Base-by-base conservation (phyloP, 441 rosid species). In the Populus hybrid region DNA sequence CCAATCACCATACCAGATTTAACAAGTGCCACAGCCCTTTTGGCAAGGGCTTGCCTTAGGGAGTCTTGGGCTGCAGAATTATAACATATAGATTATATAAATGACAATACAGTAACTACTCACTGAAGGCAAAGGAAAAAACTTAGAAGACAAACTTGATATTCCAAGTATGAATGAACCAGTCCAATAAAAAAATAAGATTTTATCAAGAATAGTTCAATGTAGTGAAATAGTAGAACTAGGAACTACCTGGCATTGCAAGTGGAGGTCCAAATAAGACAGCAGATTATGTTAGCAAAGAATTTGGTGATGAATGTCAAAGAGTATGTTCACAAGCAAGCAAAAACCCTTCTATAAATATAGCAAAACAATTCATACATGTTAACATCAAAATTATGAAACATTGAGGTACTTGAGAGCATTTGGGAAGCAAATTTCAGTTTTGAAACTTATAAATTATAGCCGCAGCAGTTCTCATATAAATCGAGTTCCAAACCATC, bases 1-100 rank as follows among this genome's bases (percentile, higher is more conserved):
- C 72, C 72, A 18, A 69, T 69, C 72, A 69, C 72, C 72, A 36
- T 69, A 10, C 72, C 72, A 69, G 72, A 69, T 69, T 69, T 69
- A 36, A 69, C 72, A 3, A 69, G 46, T 10, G 24, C 53, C 26
- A 69, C 72, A 9, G 72, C 72, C 53, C 28, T 36, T 36, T 69
- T 69, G 38, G 72, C 72, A 69, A 69, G 72, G 18, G 72, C 72
- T 7, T 10, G 72, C 46, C 72, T 69, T 69, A 69, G 18, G 72
- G 26, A 36, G 34, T 69, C 72, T 36, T 69, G 72, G 50, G 42
- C 72, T 69, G 72, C 72, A n/a, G 57, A 46, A 46, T 46, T 46
- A 14, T 46, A 46, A 46, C 57, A 46, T 46, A 14, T 46, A 46
- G 57, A 46, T 46, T 46, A 46, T 46, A 12, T 46, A 46, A 46